Evolutionary conservation across 164 flowering plant species (phyloP), one percentile per base, ranked within the genome.

Genomic region (Tetrastigma voinierianum): DNA sequence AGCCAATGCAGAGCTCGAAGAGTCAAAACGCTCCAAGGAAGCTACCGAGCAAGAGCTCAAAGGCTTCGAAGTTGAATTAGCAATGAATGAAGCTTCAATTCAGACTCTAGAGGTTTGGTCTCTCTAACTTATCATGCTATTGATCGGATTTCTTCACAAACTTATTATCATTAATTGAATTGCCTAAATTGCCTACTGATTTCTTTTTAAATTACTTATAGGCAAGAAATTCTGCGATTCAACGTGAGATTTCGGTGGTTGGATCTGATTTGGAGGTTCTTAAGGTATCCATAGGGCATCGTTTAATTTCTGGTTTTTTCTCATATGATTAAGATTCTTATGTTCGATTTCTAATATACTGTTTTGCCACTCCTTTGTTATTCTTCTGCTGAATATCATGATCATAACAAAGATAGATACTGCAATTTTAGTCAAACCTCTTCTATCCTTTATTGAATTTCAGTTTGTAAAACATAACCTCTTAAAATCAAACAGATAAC

Each of bases 1-100:
- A 13, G 80, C 78, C 16, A 82, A 75, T 72, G 75, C 59, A 51
- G 81, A 74, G 61, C 82, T 85, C n/a, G 86, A 84, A 63, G 81
- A 77, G 13, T 71, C 77, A 10, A 91, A 87, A 67, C 77, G 76
- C 45, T 49, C 32, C 53, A 88, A 78, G 74, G 93, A 90, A 72
- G 72, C 61, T 1, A 43, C 69, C 7, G 96, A 86, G 79, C 91
- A 85, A 68, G 93, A 86, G 69, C 76, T 88, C 46, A 82, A 78
- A 74, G 92, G 95, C 68, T 76, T 64, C 43, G 91, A 90, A 71
- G 87, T 87, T 64, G 89, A 90, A 67, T 65, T 84, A 52, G 69
- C 86, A 60, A 23, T 82, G 72, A 80, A 58, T 24, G 85, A 82
- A 45, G 65, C 91, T 61, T 73, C 89, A 0, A 75, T 83, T 72